Evolutionary conservation across 441 rosid genomes (phyloP), one percentile per base, ranked within the genome.

Genomic region (Eruca vesicaria): DNA sequence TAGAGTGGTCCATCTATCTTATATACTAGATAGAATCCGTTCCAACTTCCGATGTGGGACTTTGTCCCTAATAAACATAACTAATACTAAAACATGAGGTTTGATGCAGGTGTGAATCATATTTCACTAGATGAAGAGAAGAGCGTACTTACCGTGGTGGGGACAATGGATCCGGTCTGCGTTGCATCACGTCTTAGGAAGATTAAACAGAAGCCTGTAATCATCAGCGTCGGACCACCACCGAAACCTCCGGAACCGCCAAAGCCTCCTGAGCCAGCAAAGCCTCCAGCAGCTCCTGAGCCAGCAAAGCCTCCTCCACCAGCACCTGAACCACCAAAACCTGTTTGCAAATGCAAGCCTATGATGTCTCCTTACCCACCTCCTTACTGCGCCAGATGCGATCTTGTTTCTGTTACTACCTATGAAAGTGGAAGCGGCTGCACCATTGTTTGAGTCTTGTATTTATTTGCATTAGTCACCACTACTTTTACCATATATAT

Each of bases 381-480:
- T 48, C 68, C 78, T 68, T 15, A 58, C 35, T 78, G 81, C 61
- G 61, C 35, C 36, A 78, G 74, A 36, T 79, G 82, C 9, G 82
- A 79, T 69, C 16, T 74, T 69, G 82, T 79, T 19, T 63, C 75
- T 48, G 75, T 79, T 63, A 79, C 67, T 48, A 73, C 78, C 0
- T 73, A 73, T 69, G 82, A 79, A 69, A 73, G 50, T 73, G 72
- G 82, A 62, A 74, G 82, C n/a, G 82, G 78, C n/a, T 79, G 82
- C 75, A 74, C 58, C 50, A 79, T 79, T 63, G 38, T 79, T 36
- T 79, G 26, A 78, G 72, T 26, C 52, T 0, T 78, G 69, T 66
- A 5, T 48, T 61, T 33, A 19, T 2, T 64, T 59, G 31, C 38
- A 21, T 68, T 68, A 56, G 53, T 12, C 21, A 10, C 45, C 6